These are phyloP conservation scores for Aspergillus sp. DNA, from an alignment of 2,329 filamentous ascomycete species.

Conservation along the genomic window DNA sequence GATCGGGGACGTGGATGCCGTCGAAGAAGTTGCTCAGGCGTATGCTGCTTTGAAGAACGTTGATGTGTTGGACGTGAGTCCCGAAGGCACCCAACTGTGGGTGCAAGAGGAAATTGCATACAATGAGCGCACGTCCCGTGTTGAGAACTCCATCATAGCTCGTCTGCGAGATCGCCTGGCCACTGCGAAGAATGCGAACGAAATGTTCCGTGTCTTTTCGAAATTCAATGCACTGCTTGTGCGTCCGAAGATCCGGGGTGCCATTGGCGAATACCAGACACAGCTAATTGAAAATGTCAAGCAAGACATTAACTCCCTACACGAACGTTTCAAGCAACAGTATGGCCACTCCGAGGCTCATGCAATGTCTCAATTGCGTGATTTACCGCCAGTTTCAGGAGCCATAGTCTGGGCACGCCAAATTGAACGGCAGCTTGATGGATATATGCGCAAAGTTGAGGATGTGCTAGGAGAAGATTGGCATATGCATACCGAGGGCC, in stretches of 20 bases:
- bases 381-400: constrained; percentile 91
- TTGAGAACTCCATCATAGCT: constrained; percentile 98
- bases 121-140: constrained; percentile 92
- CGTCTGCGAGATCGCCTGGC: constrained; percentile 86
- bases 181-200: constrained; percentile 93
- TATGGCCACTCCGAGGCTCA: constrained; percentile 98
- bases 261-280: constrained; percentile 96
- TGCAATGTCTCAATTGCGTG: constrained; percentile 94
- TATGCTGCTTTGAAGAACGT: constrained; percentile 94
- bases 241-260: constrained; percentile 96
- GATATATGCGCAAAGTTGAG: constrained; percentile 99
- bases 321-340: constrained; percentile 97
- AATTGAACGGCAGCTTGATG: constrained; percentile 92
- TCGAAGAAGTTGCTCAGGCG: constrained; percentile 91
- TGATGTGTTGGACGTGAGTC: constrained; percentile 87
- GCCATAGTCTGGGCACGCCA: constrained; percentile 97
- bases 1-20: constrained; percentile 94
- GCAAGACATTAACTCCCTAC: constrained; percentile 85
- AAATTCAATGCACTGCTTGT: constrained; percentile 99
- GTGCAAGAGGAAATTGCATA: constrained; percentile 92
- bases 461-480: constrained; percentile 93
- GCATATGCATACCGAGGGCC: constrained; percentile 89
- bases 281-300: constrained; percentile 98
- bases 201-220: constrained; percentile 99
- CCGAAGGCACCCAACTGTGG: constrained; percentile 87